A percentile compares a stretch with the other conserved stretches of the same genome.
Evolutionary conservation across 805 yeast species (phyloP).

Genomic region (Candida ulmi): DNA sequence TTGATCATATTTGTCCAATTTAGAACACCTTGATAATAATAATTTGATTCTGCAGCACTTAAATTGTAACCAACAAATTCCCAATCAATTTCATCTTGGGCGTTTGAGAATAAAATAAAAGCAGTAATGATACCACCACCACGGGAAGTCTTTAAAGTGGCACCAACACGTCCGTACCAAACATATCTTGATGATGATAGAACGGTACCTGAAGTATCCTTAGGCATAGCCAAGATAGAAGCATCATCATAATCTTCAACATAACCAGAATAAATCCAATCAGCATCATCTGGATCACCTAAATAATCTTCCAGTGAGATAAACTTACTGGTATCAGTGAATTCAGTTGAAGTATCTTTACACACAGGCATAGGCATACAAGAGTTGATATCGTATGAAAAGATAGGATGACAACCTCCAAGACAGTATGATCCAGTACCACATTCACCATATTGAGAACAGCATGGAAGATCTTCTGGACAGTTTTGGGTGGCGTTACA

Average conservation of each 20-base stretch:
- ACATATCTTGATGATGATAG: constrained; percentile 71
- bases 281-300: constrained; percentile 64
- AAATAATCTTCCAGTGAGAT: constrained; percentile 27
- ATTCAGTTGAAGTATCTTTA: constrained; percentile 38
- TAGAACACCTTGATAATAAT: constrained; percentile 67
- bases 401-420: constrained; percentile 80
- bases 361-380: constrained; percentile 88
- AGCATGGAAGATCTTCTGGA: constrained; percentile 81
- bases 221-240: constrained; percentile 71
- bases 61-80: constrained; percentile 80
- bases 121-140: constrained; percentile 82
- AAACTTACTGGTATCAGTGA: constrained; percentile 29
- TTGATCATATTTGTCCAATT: constrained; percentile 57
- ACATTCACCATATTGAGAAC: constrained; percentile 75
- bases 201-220: constrained; percentile 69
- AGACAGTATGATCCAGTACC: constrained; percentile 76
- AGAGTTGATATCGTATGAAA: constrained; percentile 34
- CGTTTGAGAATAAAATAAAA: constrained; percentile 73
- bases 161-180: constrained; percentile 83
- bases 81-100: constrained; percentile 85
- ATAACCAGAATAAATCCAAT: constrained; percentile 65
- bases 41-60: constrained; percentile 68
- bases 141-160: constrained; percentile 67
- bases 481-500: constrained; percentile 57
- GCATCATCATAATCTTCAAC: constrained; percentile 44